Conservation (phyloP, 345 rosid species). For the Sapria himalayana region DNA sequence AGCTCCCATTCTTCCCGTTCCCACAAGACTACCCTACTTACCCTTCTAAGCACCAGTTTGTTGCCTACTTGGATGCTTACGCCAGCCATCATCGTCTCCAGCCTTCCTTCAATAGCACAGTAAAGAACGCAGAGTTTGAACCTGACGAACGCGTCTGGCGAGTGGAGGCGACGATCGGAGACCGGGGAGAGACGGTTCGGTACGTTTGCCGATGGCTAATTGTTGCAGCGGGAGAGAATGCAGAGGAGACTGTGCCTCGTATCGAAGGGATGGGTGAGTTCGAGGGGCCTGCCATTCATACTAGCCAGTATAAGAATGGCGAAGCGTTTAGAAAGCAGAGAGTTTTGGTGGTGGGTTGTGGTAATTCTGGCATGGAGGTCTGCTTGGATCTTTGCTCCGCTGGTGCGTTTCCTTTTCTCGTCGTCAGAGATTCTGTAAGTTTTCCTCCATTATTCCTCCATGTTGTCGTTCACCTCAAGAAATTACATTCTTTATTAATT, state of each 20-base stretch:
- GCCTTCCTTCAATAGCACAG: conserved; percentile 29
- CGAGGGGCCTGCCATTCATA: conserved; percentile 32
- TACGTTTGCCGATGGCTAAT: conserved; percentile 45
- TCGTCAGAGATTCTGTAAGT: conserved; percentile 68
- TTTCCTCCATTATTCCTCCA: too few relatives aligned
- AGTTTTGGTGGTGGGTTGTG: conserved; percentile 81
- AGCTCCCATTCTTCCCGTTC: conserved; percentile 51
- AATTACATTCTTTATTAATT: too few relatives aligned
- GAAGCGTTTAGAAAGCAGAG: conserved; percentile 23
- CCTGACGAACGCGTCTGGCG: conserved; percentile 27
- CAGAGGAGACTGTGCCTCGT: conserved; percentile 35
- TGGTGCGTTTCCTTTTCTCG: conserved; percentile 41
- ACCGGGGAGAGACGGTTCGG: conserved; percentile 18
- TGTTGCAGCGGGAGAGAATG: conserved; percentile 76
- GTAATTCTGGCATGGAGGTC: conserved; percentile 91
- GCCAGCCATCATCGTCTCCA: conserved; percentile 17
- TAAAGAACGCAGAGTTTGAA: conserved; percentile 37
- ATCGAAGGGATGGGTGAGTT: conserved; percentile 41
- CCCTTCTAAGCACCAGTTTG: conserved; percentile 58
- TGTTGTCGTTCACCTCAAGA: too few relatives aligned
- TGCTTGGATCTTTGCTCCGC: conserved; percentile 68
- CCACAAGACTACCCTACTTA: conserved; percentile 46
- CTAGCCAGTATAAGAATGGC: conserved; percentile 38
- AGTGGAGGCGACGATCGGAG: conserved; percentile 25
- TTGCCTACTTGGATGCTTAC: conserved; percentile 39